Percentiles rank a stretch among this genome's conserved stretches.
phyloP scores from a whole-genome alignment of 225 moss, liverwort and hornwort species.

The Bryoerythrophyllum caledonicum region DNA sequence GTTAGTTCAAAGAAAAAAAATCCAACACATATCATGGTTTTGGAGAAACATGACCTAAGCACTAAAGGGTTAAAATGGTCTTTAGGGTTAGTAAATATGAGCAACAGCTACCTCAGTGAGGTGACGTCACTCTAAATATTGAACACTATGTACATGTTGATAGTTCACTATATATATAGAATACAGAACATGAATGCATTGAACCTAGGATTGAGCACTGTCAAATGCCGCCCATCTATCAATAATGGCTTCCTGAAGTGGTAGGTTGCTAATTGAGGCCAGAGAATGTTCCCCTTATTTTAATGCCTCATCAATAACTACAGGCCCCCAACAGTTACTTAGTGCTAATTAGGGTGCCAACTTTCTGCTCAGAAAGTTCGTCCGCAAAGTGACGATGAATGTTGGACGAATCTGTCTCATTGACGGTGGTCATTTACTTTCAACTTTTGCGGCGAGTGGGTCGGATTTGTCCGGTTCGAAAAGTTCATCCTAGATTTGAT shows the following conservation, averaged over 20 bases:
- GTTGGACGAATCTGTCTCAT: background rate
- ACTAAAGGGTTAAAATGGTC: too few relatives aligned
- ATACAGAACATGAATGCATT: background rate
- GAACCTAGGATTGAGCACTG: background rate
- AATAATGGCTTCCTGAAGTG: background rate
- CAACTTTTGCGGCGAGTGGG: too few relatives aligned
- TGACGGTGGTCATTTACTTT: too few relatives aligned
- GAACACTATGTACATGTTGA: background rate
- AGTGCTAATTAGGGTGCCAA: background rate
- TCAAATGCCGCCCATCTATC: background rate
- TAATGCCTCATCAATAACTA: background rate
- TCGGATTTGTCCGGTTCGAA: too few relatives aligned
- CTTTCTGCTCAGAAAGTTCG: background rate
- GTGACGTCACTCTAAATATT: too few relatives aligned
- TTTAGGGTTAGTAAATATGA: too few relatives aligned
- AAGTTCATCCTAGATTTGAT: too few relatives aligned
- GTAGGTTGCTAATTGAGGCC: constrained; percentile 3
- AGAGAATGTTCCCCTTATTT: constrained; percentile 6
- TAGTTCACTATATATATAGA: background rate
- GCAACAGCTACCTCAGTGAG: too few relatives aligned
- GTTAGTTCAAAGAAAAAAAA: too few relatives aligned
- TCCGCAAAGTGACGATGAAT: background rate
- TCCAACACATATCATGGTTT: too few relatives aligned
- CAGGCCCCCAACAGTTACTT: background rate
- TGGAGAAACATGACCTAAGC: too few relatives aligned